Evolutionary conservation across 345 rosid species (phyloP).

Genomic region (Populus deltoides): DNA sequence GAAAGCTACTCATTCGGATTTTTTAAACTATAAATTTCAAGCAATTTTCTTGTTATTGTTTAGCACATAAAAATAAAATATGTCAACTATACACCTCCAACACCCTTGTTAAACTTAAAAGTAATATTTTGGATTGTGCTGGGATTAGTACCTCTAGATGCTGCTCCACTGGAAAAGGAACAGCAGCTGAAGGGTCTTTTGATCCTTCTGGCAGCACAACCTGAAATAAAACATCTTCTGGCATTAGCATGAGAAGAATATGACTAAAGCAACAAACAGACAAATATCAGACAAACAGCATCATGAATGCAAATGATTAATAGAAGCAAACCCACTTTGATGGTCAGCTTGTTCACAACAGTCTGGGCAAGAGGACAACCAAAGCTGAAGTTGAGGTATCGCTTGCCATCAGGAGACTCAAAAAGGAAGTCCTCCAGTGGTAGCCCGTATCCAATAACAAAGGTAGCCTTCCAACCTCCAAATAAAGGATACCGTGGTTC

Average conservation of each 20-base stretch:
- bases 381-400: conserved; percentile 92
- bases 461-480: conserved; percentile 99
- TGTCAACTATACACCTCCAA: background rate
- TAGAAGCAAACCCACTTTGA: conserved; percentile 58
- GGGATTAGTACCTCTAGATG: conserved; percentile 56
- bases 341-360: conserved; percentile 76
- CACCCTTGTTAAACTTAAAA: background rate
- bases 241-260: conserved; percentile 1
- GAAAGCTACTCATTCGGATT: background rate
- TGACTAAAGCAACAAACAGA: background rate
- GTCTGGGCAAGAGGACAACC: conserved; percentile 91
- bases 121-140: background rate
- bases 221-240: conserved; percentile 45
- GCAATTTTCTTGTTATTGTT: background rate
- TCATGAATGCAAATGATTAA: conserved; percentile 3
- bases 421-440: conserved; percentile 91
- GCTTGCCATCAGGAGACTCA: conserved; percentile 78
- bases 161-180: conserved; percentile 84
- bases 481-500: conserved; percentile 95
- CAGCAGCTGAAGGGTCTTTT: conserved; percentile 72
- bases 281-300: conserved; percentile 4
- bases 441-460: conserved; percentile 83
- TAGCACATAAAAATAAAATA: background rate
- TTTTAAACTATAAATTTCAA: background rate
- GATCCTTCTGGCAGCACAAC: conserved; percentile 98